Evolutionary conservation across 2,329 filamentous ascomycete genomes (phyloP), one percentile per base, ranked within the genome.

Genomic region (Paracamarosporium sp.): DNA sequence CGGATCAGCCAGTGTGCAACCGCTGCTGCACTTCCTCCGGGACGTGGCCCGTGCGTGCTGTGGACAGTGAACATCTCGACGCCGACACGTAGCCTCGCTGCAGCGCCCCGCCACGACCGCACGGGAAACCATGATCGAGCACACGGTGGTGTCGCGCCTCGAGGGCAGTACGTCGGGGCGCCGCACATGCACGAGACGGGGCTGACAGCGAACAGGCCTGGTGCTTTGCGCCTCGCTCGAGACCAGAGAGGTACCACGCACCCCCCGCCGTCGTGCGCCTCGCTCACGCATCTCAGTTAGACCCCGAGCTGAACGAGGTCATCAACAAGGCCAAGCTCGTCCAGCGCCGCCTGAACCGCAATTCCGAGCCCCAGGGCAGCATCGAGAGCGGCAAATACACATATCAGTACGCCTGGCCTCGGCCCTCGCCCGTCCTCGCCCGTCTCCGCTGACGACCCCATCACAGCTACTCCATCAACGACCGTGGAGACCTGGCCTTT

Each of bases 221-320:
- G 93, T 96, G 85, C 87, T 99, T 67, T 94, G 93, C 74, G 94
- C 94, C 59, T 97, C 93, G 2, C 92, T 97, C 70, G 95, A 98
- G 78, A 93, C 97, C 76, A 90, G 92, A 72, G 87, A 91, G 81
- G 88, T 90, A 72, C 36, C 50, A 43, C 24, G 35, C 50, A 31
- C 41, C 25, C 27, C 17, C 30, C 3, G 28, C 22, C 12, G 25
- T 62, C 52, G 62, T 44, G 38, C 48, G 17, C 50, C 20, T 50
- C 33, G 45, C 59, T 64, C 40, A 68, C 63, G 55, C 28, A 50
- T 15, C 25, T 36, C 60, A 88, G 83, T 86, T 89, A 66, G 90
- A 94, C 74, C 81, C 86, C 65, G 86, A 92, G 71, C 88, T 98
- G 68, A 83, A 86, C 67, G 93, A 98, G 76, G 90, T 96, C 80